Percentiles rank a stretch among this genome's conserved stretches.
These are phyloP conservation scores for Zizania latifolia DNA, from an alignment of 176 grass and related monocot species.

Conservation along the genomic window DNA sequence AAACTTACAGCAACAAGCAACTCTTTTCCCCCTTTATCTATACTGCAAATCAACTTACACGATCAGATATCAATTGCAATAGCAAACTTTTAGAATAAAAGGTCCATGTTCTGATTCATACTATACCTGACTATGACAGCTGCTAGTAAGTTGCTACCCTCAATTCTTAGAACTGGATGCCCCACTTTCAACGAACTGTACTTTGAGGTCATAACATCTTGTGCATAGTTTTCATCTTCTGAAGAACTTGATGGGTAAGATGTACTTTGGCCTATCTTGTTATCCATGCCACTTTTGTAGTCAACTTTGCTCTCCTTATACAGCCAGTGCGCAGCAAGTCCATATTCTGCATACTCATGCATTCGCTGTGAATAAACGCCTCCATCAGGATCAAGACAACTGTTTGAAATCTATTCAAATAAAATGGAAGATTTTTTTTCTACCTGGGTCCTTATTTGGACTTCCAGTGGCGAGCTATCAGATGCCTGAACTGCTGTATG, in stretches of 20 bases:
- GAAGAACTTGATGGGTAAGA: conserved; percentile 53
- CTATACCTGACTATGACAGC: conserved; percentile 83
- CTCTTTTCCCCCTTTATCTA: conserved; percentile 84
- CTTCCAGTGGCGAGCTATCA: conserved; percentile 84
- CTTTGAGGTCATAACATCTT: conserved; percentile 55
- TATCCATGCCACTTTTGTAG: conserved; percentile 37
- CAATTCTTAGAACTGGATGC: conserved; percentile 82
- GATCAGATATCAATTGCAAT: conserved; percentile 23
- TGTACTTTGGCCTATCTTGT: conserved; percentile 39
- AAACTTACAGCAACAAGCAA: conserved; percentile 94
- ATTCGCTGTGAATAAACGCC: conserved; percentile 53
- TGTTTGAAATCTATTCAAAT: conserved; percentile 27
- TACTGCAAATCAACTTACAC: conserved; percentile 47
- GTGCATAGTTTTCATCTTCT: conserved; percentile 57
- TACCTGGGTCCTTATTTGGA: conserved; percentile 97
- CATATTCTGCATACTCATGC: conserved; percentile 92
- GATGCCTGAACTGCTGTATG: conserved; percentile 87
- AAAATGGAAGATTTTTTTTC: background rate
- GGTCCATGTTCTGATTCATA: conserved; percentile 10
- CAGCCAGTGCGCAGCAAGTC: conserved; percentile 96
- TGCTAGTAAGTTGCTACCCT: conserved; percentile 82
- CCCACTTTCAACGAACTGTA: conserved; percentile 86
- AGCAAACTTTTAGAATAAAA: conserved; percentile 20
- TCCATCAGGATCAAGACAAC: conserved; percentile 32
- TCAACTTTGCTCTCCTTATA: conserved; percentile 84